Percentiles rank a stretch among this genome's conserved stretches.
Conservation (phyloP, 805 yeast species). For the Metschnikowia orientalis region DNA sequence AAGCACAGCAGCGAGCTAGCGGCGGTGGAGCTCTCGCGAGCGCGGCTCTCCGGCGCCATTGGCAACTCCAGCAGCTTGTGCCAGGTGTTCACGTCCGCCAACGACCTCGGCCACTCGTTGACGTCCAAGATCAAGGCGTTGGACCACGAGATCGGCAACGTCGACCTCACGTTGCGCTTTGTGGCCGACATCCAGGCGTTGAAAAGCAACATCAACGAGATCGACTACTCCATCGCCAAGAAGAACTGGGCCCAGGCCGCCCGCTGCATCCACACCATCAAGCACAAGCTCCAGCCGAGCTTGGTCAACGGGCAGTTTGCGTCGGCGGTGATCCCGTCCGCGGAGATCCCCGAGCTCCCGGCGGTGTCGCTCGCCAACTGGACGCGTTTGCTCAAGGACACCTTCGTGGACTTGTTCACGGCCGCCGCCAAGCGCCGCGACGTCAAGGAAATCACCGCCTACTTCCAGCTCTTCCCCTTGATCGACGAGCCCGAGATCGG, state of each 20-base stretch:
- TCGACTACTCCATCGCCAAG: constrained; percentile 63
- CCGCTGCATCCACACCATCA: constrained; percentile 46
- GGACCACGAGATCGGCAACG: constrained; percentile 66
- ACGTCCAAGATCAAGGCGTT: constrained; percentile 65
- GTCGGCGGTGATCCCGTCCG: constrained; percentile 75
- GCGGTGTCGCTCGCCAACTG: constrained; percentile 50
- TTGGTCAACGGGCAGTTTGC: constrained; percentile 65
- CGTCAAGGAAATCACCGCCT: constrained; percentile 67
- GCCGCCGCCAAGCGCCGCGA: constrained; percentile 64
- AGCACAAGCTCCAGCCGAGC: constrained; percentile 46
- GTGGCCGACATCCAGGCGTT: constrained; percentile 64
- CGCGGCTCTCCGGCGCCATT: constrained; percentile 60
- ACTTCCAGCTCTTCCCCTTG: constrained; percentile 83
- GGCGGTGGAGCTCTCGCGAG: constrained; percentile 55
- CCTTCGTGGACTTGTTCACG: constrained; percentile 61
- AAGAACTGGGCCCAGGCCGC: constrained; percentile 79
- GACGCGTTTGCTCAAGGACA: constrained; percentile 50
- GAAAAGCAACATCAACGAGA: constrained; percentile 60
- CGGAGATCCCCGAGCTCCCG: constrained; percentile 82
- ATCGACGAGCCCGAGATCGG: constrained; percentile 72
- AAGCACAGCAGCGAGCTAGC: constrained; percentile 36
- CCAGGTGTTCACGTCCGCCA: constrained; percentile 53
- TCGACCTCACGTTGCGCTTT: constrained; percentile 56
- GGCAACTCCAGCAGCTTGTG: constrained; percentile 53
- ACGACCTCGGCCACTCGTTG: constrained; percentile 59